Conservation (phyloP, 1,139 yeast genomes). For the Candida smagusa region DNA sequence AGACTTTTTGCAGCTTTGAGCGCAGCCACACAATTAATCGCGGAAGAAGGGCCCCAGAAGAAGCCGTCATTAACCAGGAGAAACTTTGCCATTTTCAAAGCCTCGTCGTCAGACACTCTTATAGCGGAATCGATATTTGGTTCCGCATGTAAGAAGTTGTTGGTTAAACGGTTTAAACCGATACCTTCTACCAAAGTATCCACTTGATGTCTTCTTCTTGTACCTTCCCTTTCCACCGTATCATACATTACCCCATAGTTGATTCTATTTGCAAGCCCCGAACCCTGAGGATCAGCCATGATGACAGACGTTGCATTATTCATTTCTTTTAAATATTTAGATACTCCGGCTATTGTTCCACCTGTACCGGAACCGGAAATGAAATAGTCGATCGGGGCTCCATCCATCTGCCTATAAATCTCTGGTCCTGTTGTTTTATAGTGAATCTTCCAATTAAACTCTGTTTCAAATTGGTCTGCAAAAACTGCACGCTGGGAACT, state of each 20-base stretch:
- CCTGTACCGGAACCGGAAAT: constrained; percentile 76
- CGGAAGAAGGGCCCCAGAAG: constrained; percentile 89
- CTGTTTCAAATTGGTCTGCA: constrained; percentile 96
- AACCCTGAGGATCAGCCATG: constrained; percentile 94
- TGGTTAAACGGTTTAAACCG: constrained; percentile 83
- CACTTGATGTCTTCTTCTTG: constrained; percentile 91
- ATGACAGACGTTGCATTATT: constrained; percentile 34
- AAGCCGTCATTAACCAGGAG: constrained; percentile 81
- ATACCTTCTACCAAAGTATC: constrained; percentile 94
- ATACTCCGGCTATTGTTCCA: constrained; percentile 88
- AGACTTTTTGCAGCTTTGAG: constrained; percentile 55
- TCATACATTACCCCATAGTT: constrained; percentile 95
- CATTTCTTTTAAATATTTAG: constrained; percentile 62
- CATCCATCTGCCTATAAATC: constrained; percentile 66
- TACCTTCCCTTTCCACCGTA: constrained; percentile 83
- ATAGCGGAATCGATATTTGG: constrained; percentile 71
- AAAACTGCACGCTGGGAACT: constrained; percentile 59
- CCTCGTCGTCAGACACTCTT: constrained; percentile 75
- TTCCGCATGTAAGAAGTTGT: constrained; percentile 75
- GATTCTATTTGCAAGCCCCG: constrained; percentile 82
- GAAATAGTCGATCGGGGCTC: constrained; percentile 62
- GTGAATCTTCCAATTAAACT: constrained; percentile 84
- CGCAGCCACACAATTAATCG: constrained; percentile 91
- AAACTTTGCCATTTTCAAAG: constrained; percentile 83
- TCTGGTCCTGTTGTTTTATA: constrained; percentile 88